Base-by-base conservation (phyloP, 805 yeast genomes). In the Monosporozyma servazzii region DNA sequence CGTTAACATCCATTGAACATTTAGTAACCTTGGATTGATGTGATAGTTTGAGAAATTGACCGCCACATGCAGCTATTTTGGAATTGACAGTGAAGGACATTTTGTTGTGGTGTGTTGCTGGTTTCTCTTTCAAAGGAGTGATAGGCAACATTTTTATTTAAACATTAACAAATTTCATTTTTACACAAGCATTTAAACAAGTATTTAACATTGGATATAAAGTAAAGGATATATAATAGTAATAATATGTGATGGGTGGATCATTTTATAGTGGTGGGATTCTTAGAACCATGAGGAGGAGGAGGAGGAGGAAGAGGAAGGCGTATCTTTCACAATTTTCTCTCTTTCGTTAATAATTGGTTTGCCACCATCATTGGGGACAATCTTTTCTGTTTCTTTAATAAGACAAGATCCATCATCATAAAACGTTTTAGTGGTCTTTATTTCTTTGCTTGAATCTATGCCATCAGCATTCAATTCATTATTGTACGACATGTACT, bases 1-100 rank as follows among this genome's bases (percentile, higher is more conserved):
- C 78, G 60, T 91, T 93, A 45, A 90, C 84, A 56, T 79, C 81
- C 97, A 91, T 91, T 33, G 75, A 67, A 51, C 95, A 84, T 21
- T 76, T 71, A 9, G 91, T 82, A 48, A 71, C 67, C 5, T 61
- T 57, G 4, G 97, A 88, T 25, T 78, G 75, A 66, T 91, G 99
- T 27, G 82, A 69, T 41, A 90, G 72, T 68, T 91, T 91, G 59
- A 79, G 67, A 20, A 91, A 72, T 64, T 77, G 75, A 36, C 99
- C 99, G 2, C 84, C 88, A 61, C 83, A 85, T 54, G 78, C 77
- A 13, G 47, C 56, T 56, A 85, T 81, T 53, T 77, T 79, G 23
- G 79, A 73, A 29, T 75, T 74, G 15, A 73, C 72, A 42, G 69
- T 75, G 62, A 84, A 78, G 8, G 80, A 17, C 48, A 45, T 45